A percentile compares a stretch with the other conserved stretches of the same genome.
phyloP scores from a whole-genome alignment of 441 rosid genomes.

The Jatropha multifida region DNA sequence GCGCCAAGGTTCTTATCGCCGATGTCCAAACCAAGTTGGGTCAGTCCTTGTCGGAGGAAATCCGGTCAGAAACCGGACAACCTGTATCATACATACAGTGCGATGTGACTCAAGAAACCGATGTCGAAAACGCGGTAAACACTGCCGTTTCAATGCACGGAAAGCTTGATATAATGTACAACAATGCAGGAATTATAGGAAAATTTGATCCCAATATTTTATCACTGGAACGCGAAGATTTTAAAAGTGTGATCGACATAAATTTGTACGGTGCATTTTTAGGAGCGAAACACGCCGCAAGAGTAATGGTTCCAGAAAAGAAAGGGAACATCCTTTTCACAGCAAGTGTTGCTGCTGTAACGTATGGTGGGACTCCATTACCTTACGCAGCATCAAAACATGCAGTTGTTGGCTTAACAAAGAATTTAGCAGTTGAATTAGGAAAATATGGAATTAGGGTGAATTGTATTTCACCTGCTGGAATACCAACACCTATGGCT shows the following conservation, averaged over 20 bases:
- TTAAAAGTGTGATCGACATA: slow-evolving; percentile 18
- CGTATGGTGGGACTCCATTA: neutral
- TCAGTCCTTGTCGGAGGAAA: slow-evolving; percentile 19
- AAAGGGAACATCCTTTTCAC: slow-evolving; percentile 38
- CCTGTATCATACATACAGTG: slow-evolving; percentile 26
- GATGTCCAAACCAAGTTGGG: slow-evolving; percentile 37
- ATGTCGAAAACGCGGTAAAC: slow-evolving; percentile 26
- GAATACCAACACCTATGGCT: neutral
- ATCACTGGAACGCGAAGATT: slow-evolving; percentile 11
- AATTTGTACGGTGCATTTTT: slow-evolving; percentile 25
- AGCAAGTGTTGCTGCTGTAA: slow-evolving; percentile 18
- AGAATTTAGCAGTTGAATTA: slow-evolving; percentile 8
- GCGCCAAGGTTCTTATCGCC: slow-evolving; percentile 40
- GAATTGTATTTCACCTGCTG: slow-evolving; percentile 9
- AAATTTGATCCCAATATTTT: neutral
- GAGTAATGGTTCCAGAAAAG: slow-evolving; percentile 32
- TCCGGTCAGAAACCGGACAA: slow-evolving; percentile 12
- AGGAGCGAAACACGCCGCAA: slow-evolving; percentile 32
- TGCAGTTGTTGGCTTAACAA: slow-evolving; percentile 12
- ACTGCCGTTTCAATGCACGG: slow-evolving; percentile 29
- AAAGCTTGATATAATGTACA: slow-evolving; percentile 36
- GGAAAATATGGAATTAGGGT: slow-evolving; percentile 14
- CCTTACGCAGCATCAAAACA: slow-evolving; percentile 18
- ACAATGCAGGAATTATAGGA: slow-evolving; percentile 29
- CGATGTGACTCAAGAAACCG: slow-evolving; percentile 28